Base-by-base conservation (phyloP, 2,329 filamentous ascomycete genomes). In the Penicillium sp. region DNA sequence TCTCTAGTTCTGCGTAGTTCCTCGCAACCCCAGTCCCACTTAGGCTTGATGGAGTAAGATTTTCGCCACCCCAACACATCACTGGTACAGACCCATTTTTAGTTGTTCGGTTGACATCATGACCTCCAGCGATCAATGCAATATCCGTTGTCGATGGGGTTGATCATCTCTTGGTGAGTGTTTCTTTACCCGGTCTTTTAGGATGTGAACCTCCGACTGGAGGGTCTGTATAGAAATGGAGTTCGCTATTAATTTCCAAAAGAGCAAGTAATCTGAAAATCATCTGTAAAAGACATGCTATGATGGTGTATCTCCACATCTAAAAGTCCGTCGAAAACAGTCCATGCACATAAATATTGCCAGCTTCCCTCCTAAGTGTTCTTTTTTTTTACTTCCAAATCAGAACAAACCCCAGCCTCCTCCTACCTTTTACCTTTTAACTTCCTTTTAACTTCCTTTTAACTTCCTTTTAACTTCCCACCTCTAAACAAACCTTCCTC, bases 1-100 rank as follows among this genome's bases (percentile, higher is more conserved):
- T 21, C 55, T 47, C n/a, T 48, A 53, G 42, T 53, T 48, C 23
- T 4, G n/a, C n/a, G 15, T 55, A 55, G 53, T 52, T 44, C 31
- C 23, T 56, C 29, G 41, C 33, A 29, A 55, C 42, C 55, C 42
- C 49, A 39, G 52, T 23, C 23, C 17, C 49, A 42, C 49, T 57
- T 47, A 36, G 54, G 7, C 55, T 57, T 21, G 27, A 53, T 47
- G 15, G 0, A 41, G 55, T 53, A 53, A 29, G 55, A 53, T 48
- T 48, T 33, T 53, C 49, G 50, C 29, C 42, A 42, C 49, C 21
- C 35, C 36, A 17, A 10, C 49, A 23, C n/a, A 25, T 44, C 35
- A 53, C 33, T 56, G 54, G 35, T 33, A 36, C 13, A 43, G 38
- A 45, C 41, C 25, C 41, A 31, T 6, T 49, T 50, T 55, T 42